phyloP scores from a whole-genome alignment of 1,284 basidiomycete genomes.

The Ganoderma resinaceum region DNA sequence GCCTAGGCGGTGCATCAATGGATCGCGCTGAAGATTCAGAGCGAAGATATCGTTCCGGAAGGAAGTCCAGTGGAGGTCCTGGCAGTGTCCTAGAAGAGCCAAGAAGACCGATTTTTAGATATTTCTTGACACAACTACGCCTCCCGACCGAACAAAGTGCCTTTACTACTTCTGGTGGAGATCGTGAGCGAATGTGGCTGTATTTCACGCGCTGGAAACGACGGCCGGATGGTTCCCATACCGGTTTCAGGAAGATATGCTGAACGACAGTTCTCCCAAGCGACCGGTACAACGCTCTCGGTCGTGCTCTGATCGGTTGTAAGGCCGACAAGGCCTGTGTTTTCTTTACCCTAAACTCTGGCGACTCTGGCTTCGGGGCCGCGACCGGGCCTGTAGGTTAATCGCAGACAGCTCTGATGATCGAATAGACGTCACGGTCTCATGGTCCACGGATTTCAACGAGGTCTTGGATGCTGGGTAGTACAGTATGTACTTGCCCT shows the following conservation, averaged over 20 bases:
- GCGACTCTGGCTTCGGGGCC: background rate
- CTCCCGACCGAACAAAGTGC: background rate
- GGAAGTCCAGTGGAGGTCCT: background rate
- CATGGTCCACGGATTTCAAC: background rate
- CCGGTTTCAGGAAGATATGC: background rate
- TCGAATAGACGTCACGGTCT: background rate
- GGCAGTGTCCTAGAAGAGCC: background rate
- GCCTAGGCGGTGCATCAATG: background rate
- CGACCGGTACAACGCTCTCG: background rate
- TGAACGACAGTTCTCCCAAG: background rate
- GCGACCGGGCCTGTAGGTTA: background rate
- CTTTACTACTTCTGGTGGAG: background rate
- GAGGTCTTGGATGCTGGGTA: background rate
- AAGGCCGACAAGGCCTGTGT: background rate
- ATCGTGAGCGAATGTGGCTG: background rate
- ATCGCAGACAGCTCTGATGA: background rate
- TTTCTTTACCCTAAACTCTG: background rate
- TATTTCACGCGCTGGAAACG: background rate
- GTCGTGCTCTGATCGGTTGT: background rate
- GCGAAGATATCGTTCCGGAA: background rate
- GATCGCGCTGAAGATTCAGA: background rate
- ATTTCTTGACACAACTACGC: background rate
- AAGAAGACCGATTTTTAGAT: too few relatives aligned
- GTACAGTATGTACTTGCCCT: too few relatives aligned
- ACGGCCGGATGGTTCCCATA: background rate